phyloP scores from a whole-genome alignment of 129 eudicot genomes.

The Chrysanthemum lavandulifolium region DNA sequence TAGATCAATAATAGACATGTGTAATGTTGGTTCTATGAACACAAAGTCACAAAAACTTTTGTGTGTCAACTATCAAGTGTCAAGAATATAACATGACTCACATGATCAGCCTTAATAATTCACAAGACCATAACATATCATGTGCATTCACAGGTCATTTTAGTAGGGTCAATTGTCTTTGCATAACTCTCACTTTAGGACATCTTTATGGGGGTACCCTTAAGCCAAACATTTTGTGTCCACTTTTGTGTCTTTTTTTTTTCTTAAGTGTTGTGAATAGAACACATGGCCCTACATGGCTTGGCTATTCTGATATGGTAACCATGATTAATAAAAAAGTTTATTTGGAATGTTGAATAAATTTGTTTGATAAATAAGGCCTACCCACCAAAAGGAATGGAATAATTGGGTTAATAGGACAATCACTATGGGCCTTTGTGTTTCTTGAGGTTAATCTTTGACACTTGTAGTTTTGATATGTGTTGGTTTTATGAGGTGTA shows the following conservation, averaged over 20 bases:
- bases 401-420: constrained; percentile 30
- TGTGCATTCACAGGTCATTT: constrained; percentile 39
- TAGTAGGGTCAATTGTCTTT: constrained; percentile 37
- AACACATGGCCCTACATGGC: constrained; percentile 23
- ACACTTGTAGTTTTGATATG: background rate
- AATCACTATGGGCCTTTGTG: constrained; percentile 23
- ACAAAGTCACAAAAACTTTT: constrained; percentile 19
- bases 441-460: background rate
- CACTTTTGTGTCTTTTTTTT: constrained; percentile 28
- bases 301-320: constrained; percentile 22
- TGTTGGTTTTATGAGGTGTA: too few species aligned
- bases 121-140: constrained; percentile 35
- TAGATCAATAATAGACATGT: background rate
- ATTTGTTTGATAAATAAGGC: constrained; percentile 20
- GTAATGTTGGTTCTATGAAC: constrained; percentile 35
- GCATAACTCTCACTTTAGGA: constrained; percentile 32
- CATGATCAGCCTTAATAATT: constrained; percentile 32
- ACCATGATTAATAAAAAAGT: constrained; percentile 10
- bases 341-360: constrained; percentile 32
- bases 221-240: constrained; percentile 22
- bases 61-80: constrained; percentile 17
- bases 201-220: constrained; percentile 34
- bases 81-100: constrained; percentile 29
- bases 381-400: constrained; percentile 38
- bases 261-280: constrained; percentile 19